Evolutionary conservation across 2,329 filamentous ascomycete genomes (phyloP), one percentile per base, ranked within the genome.

Genomic region (Alternaria hordeiaustralica): DNA sequence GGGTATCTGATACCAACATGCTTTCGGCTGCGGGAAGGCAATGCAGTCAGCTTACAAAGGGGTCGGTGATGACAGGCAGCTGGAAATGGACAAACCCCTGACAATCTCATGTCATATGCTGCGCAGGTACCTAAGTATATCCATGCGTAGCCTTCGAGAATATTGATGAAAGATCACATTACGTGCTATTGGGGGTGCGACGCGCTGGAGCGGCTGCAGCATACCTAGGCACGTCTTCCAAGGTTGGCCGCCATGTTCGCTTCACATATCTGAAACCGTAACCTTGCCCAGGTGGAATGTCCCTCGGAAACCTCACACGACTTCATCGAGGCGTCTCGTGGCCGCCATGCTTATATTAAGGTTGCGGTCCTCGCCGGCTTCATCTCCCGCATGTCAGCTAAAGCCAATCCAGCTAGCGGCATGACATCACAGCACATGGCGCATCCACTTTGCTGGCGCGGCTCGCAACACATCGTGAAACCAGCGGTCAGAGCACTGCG

Each of bases 401-500:
- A 28, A 26, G 21, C 45, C 46, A 26, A 55, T 21, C 13, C 45
- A 49, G 54, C 26, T 58, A 23, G 54, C 45, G 18, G 46, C 41
- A 58, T 66, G 61, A 66, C 64, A 53, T 66, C 64, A 66, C 23
- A 2, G 44, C 36, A 43, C 63, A 55, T 55, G 13, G 13, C 15
- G 26, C 53, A 15, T 56, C n/a, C 60, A 47, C 47, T 49, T 49
- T 53, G 47, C 41, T 58, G 47, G 53, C 41, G 41, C 54, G 45
- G 61, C 64, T 57, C 49, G 55, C 50, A 44, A 51, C 57, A 58
- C 64, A 54, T 67, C 25, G 61, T 61, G 54, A 58, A 60, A 69
- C 49, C 56, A 55, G 68, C 66, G 64, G 66, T 69, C 68, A 69
- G 66, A 56, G 28, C 57, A 58, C 53, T 61, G 62, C 54, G 46